phyloP scores from a whole-genome alignment of 2,329 filamentous ascomycete genomes.

The Daldinia sp. region DNA sequence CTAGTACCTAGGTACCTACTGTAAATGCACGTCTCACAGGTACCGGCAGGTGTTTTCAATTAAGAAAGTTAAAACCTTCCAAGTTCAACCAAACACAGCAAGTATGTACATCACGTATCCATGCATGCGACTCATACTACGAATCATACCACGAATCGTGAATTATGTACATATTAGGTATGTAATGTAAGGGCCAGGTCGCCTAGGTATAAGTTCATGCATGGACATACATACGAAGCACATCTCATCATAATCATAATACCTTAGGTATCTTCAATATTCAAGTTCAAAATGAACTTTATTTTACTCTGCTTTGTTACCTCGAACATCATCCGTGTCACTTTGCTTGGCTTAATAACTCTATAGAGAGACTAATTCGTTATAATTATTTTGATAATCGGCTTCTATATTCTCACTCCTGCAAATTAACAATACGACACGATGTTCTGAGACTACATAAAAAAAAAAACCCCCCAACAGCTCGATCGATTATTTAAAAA shows the following conservation, averaged over 20 bases:
- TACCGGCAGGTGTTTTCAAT: neutral
- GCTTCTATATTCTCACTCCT: too few relatives aligned
- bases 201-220: neutral
- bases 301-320: neutral
- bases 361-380: neutral
- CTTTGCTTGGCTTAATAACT: neutral
- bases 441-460: neutral
- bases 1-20: neutral
- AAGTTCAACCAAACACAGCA: neutral
- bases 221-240: neutral
- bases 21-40: neutral
- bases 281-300: neutral
- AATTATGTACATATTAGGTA: neutral
- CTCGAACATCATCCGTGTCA: neutral
- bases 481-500: neutral
- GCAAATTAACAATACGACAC: neutral
- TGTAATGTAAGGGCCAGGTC: neutral
- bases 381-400: neutral
- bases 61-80: neutral
- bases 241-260: neutral
- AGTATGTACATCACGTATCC: neutral
- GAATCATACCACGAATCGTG: neutral
- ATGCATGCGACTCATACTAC: slow-evolving; percentile 6
- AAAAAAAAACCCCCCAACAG: neutral
- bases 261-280: too few relatives aligned